These are phyloP conservation scores for Chrysoporthe cubensis DNA, from an alignment of 2,329 filamentous ascomycete species.

Conservation along the genomic window DNA sequence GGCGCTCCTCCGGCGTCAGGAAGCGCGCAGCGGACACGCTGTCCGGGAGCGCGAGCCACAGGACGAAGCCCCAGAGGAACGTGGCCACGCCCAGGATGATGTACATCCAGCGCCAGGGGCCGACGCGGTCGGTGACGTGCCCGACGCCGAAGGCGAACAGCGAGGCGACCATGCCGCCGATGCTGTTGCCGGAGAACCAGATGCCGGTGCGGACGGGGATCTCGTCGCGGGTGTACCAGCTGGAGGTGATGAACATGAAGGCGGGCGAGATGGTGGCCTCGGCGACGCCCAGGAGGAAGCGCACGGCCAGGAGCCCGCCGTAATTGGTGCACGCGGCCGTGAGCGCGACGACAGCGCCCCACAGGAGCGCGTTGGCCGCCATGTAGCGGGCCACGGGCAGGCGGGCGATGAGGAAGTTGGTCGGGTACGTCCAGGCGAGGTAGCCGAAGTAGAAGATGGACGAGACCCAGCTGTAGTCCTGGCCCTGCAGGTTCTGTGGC, in stretches of 20 bases:
- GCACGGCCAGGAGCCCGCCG: slow-evolving; percentile 51
- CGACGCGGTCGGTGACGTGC: slow-evolving; percentile 50
- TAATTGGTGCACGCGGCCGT: slow-evolving; percentile 53
- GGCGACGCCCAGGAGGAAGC: slow-evolving; percentile 58
- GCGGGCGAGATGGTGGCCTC: slow-evolving; percentile 59
- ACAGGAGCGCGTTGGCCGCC: slow-evolving; percentile 51
- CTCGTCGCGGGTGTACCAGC: slow-evolving; percentile 61
- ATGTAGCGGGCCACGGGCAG: slow-evolving; percentile 54
- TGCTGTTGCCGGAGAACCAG: slow-evolving; percentile 58
- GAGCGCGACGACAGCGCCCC: slow-evolving; percentile 51
- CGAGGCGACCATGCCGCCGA: slow-evolving; percentile 52
- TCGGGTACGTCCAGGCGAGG: slow-evolving; percentile 44
- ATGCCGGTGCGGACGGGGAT: slow-evolving; percentile 58
- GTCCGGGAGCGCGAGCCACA: slow-evolving; percentile 56
- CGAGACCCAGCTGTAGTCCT: slow-evolving; percentile 51
- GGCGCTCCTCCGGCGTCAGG: slow-evolving; percentile 56
- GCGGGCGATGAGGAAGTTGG: slow-evolving; percentile 50
- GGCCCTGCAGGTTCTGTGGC: slow-evolving; percentile 42
- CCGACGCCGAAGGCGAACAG: slow-evolving; percentile 60
- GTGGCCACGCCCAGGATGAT: slow-evolving; percentile 57
- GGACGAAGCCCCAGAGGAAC: slow-evolving; percentile 53
- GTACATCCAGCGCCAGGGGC: slow-evolving; percentile 63
- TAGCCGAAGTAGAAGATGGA: slow-evolving; percentile 51
- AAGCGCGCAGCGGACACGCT: slow-evolving; percentile 60
- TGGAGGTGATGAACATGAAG: slow-evolving; percentile 60